Conservation (phyloP, 495 filamentous ascomycete genomes). For the Penicillium turbatum region DNA sequence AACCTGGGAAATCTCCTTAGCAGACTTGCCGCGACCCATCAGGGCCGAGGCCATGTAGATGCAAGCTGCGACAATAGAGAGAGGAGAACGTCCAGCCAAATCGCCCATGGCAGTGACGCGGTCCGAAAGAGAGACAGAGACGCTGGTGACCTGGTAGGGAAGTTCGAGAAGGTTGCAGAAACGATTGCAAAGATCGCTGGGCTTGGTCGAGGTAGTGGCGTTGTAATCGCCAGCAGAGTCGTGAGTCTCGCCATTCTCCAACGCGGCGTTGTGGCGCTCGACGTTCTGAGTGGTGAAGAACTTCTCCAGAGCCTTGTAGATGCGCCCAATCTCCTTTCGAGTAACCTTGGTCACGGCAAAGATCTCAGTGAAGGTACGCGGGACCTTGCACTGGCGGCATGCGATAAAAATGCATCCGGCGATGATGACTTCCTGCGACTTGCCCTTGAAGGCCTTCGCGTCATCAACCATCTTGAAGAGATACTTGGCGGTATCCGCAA, state of each 20-base stretch:
- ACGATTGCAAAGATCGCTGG: constrained; percentile 79
- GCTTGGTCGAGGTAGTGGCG: constrained; percentile 72
- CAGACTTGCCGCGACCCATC: constrained; percentile 68
- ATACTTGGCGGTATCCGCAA: constrained; percentile 83
- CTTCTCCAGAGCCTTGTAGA: constrained; percentile 88
- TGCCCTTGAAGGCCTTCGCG: constrained; percentile 88
- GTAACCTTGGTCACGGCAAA: constrained; percentile 86
- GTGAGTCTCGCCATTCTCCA: constrained; percentile 43
- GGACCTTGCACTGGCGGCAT: constrained; percentile 81
- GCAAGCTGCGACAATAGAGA: constrained; percentile 89
- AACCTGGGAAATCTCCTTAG: constrained; percentile 78
- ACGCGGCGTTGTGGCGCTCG: constrained; percentile 47
- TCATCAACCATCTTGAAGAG: constrained; percentile 92
- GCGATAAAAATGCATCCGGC: constrained; percentile 97
- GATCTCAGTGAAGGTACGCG: constrained; percentile 89
- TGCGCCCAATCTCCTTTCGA: constrained; percentile 94
- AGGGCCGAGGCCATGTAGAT: constrained; percentile 92
- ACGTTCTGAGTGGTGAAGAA: constrained; percentile 65
- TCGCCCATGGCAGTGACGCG: constrained; percentile 67
- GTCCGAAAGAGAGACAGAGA: constrained; percentile 70
- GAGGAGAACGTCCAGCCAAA: constrained; percentile 86
- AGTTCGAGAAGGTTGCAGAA: constrained; percentile 80
- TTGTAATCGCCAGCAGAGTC: constrained; percentile 58
- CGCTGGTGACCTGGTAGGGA: constrained; percentile 59
- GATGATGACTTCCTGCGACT: constrained; percentile 88